Conservation (phyloP, 345 rosid genomes). For the Citrus mangshanensis region DNA sequence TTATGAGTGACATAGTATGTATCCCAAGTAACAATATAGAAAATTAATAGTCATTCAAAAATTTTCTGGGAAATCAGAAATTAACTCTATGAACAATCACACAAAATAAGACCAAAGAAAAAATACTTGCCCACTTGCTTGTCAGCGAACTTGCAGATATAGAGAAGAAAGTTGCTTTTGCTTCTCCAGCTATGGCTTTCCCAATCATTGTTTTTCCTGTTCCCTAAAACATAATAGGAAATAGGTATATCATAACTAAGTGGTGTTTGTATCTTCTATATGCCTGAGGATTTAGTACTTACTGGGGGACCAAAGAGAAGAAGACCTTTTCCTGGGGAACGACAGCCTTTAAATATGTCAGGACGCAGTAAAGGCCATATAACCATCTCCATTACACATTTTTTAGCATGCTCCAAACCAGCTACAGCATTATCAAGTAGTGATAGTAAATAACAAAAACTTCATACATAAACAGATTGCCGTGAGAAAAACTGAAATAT, state of each 20-base stretch:
- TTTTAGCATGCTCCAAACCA: slow-evolving; percentile 98
- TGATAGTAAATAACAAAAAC: slow-evolving; percentile 20
- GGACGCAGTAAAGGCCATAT: slow-evolving; percentile 97
- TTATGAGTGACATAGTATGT: background rate
- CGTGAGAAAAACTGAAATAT: background rate
- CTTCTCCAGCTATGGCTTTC: slow-evolving; percentile 99
- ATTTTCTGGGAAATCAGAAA: slow-evolving; percentile 1
- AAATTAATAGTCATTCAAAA: background rate
- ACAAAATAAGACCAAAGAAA: slow-evolving; percentile 11
- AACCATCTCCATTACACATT: slow-evolving; percentile 98
- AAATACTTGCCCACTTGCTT: slow-evolving; percentile 87
- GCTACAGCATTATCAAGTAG: slow-evolving; percentile 46
- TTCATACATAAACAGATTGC: background rate
- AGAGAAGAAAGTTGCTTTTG: slow-evolving; percentile 96
- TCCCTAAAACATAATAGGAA: slow-evolving; percentile 50
- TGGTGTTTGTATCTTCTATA: slow-evolving; percentile 10
- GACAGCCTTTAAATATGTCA: slow-evolving; percentile 93
- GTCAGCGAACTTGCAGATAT: slow-evolving; percentile 98
- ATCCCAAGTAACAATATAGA: background rate
- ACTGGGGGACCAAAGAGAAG: slow-evolving; percentile 99
- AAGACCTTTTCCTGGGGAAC: slow-evolving; percentile 98
- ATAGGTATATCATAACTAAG: slow-evolving; percentile 8
- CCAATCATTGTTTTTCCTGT: slow-evolving; percentile 99
- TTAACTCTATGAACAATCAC: background rate
- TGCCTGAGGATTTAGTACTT: slow-evolving; percentile 28